Evolutionary conservation across 371 early-diverging fungal species (phyloP).

Genomic region (Hamiltosporidium tvaerminnensis): DNA sequence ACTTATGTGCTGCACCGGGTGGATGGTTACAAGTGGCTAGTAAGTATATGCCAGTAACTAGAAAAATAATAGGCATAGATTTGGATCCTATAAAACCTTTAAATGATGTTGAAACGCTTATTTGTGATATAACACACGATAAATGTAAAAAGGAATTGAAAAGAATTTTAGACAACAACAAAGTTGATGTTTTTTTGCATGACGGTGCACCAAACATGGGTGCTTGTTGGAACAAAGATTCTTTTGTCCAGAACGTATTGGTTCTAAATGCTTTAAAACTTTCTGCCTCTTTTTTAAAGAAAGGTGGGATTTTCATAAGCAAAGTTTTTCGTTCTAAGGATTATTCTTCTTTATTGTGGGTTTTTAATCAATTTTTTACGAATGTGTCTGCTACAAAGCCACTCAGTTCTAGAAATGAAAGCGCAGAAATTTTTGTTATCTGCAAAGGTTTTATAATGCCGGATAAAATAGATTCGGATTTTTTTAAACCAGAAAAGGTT

Average conservation of each 20-base stretch:
- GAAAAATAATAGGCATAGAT: constrained; percentile 67
- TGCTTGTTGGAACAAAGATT: constrained; percentile 86
- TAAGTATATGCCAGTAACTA: constrained; percentile 80
- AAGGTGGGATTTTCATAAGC: constrained; percentile 90
- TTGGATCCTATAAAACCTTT: constrained; percentile 88
- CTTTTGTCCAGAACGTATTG: constrained; percentile 87
- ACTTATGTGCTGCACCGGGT: constrained; percentile 98
- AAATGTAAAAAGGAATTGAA: constrained; percentile 69
- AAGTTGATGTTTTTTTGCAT: constrained; percentile 94
- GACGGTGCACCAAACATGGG: constrained; percentile 99
- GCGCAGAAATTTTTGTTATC: constrained; percentile 98
- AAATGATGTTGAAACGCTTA: constrained; percentile 76
- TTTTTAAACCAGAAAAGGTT: constrained; percentile 77
- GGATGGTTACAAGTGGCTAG: constrained; percentile 91
- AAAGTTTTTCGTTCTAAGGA: constrained; percentile 96
- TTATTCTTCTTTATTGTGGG: constrained; percentile 89
- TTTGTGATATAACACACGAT: constrained; percentile 87
- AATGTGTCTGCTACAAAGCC: constrained; percentile 98
- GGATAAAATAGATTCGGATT: constrained; percentile 75
- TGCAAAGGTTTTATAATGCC: constrained; percentile 77
- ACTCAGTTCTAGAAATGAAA: constrained; percentile 86
- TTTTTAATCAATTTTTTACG: constrained; percentile 83
- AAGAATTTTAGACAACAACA: constrained; percentile 78
- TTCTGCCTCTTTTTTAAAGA: constrained; percentile 75
- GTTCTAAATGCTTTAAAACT: constrained; percentile 78